A percentile compares a stretch with the other conserved stretches of the same genome.
Evolutionary conservation across 1,284 basidiomycete genomes (phyloP).

Genomic region (Cystobasidium slooffiae): DNA sequence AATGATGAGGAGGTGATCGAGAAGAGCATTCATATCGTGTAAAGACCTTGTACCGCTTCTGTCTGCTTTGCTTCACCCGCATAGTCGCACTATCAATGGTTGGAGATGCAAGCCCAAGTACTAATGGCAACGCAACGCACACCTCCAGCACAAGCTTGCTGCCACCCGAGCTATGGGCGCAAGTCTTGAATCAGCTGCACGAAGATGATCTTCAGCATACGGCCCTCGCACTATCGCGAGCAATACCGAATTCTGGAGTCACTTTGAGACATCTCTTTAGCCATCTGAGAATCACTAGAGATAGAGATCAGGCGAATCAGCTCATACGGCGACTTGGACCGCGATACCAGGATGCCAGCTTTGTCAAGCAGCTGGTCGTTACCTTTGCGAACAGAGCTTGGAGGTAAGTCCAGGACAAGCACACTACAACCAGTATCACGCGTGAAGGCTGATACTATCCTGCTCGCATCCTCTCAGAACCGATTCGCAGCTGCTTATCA

Average conservation of each 20-base stretch:
- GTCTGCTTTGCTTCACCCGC: not conserved
- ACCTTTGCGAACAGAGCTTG: constrained; percentile 32
- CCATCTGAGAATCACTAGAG: constrained; percentile 45
- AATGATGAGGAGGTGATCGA: not conserved
- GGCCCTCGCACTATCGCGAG: constrained; percentile 45
- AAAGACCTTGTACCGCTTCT: not conserved
- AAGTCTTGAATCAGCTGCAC: constrained; percentile 42
- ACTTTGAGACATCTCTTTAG: constrained; percentile 44
- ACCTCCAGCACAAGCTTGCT: constrained; percentile 39
- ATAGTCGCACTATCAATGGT: not conserved
- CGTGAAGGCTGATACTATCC: not conserved
- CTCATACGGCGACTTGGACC: constrained; percentile 33
- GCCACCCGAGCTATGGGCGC: constrained; percentile 50
- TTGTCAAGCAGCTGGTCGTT: not conserved
- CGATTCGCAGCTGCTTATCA: constrained; percentile 51
- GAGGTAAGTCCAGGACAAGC: constrained; percentile 44
- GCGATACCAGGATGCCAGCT: constrained; percentile 5
- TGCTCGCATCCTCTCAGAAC: constrained; percentile 35
- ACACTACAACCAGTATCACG: not conserved
- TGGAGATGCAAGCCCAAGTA: not conserved
- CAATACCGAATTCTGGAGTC: constrained; percentile 33
- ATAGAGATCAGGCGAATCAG: constrained; percentile 45
- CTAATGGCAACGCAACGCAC: not conserved
- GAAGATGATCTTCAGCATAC: constrained; percentile 46
- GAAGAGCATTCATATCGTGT: not conserved